A percentile compares a stretch with the other conserved stretches of the same genome.
Evolutionary conservation across 2,329 filamentous ascomycete species (phyloP).

Genomic region (Nigrospora osmanthi): DNA sequence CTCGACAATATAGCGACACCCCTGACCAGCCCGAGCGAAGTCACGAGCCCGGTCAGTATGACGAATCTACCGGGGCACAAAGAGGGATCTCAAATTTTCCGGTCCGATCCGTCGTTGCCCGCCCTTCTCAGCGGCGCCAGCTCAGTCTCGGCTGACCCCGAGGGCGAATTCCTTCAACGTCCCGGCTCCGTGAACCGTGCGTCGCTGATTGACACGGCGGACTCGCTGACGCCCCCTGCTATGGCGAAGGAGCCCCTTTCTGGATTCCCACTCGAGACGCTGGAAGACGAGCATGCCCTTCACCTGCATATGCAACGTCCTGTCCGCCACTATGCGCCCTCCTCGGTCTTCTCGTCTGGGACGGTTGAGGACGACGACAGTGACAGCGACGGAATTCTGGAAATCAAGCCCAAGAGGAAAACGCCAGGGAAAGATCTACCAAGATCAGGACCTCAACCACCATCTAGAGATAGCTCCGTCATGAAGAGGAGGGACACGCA

Average conservation of each 20-base stretch:
- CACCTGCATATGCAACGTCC: slow-evolving; percentile 1
- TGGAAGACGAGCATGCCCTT: slow-evolving; percentile 18
- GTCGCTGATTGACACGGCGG: slow-evolving; percentile 41
- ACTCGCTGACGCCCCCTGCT: slow-evolving; percentile 47
- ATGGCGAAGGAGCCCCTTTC: slow-evolving; percentile 36
- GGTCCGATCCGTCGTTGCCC: slow-evolving; percentile 57
- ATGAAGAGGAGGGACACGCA: slow-evolving; percentile 49
- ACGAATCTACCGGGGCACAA: slow-evolving; percentile 26
- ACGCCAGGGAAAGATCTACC: slow-evolving; percentile 18
- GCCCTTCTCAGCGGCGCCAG: slow-evolving; percentile 56
- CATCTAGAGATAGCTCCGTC: slow-evolving; percentile 22
- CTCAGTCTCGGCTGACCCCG: slow-evolving; percentile 55
- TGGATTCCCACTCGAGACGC: slow-evolving; percentile 38
- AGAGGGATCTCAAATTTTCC: slow-evolving; percentile 42
- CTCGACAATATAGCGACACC: slow-evolving; percentile 40
- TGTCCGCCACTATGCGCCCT: slow-evolving; percentile 8
- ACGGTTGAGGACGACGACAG: slow-evolving; percentile 35
- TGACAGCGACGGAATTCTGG: slow-evolving; percentile 46
- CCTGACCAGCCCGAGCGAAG: slow-evolving; percentile 46
- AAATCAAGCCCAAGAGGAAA: slow-evolving; percentile 44
- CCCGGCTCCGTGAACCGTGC: slow-evolving; percentile 37
- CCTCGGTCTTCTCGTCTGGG: slow-evolving; percentile 11
- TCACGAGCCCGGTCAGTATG: slow-evolving; percentile 38
- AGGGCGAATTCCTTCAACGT: slow-evolving; percentile 49
- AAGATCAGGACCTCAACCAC: slow-evolving; percentile 11